Evolutionary conservation across 2,329 filamentous ascomycete species (phyloP).

Genomic region (Alternaria ventricosa): DNA sequence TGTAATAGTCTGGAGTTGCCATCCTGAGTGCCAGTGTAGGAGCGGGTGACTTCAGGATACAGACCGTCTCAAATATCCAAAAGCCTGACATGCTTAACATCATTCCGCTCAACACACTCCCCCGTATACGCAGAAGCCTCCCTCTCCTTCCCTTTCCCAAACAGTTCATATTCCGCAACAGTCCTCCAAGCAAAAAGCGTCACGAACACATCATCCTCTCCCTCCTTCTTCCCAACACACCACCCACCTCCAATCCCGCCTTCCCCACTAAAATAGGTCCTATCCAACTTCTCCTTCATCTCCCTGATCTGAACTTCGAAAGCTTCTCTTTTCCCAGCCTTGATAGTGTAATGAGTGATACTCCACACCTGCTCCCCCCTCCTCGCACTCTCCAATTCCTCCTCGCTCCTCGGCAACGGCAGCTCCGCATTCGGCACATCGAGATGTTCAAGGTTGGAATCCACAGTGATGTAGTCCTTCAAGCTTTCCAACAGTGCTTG

Average conservation of each 20-base stretch:
- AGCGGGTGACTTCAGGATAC: not conserved
- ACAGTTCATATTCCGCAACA: slow-evolving; percentile 45
- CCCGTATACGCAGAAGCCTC: slow-evolving; percentile 26
- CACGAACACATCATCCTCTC: slow-evolving; percentile 51
- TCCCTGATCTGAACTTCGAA: slow-evolving; percentile 26
- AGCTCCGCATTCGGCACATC: slow-evolving; percentile 45
- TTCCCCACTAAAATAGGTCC: too few species aligned
- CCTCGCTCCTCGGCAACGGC: slow-evolving; percentile 27
- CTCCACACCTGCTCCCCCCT: slow-evolving; percentile 27
- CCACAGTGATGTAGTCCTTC: slow-evolving; percentile 48
- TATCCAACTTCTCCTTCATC: not conserved
- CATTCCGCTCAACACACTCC: slow-evolving; percentile 22
- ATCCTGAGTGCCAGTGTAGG: too few species aligned
- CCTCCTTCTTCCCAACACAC: slow-evolving; percentile 47
- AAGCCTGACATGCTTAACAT: slow-evolving; percentile 35
- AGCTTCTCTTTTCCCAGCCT: slow-evolving; percentile 19
- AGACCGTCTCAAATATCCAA: slow-evolving; percentile 16
- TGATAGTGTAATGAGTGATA: slow-evolving; percentile 47
- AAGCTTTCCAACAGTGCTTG: slow-evolving; percentile 48
- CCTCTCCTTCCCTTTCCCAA: slow-evolving; percentile 40
- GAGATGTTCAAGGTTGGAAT: slow-evolving; percentile 53
- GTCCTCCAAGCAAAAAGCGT: slow-evolving; percentile 50
- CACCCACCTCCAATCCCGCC: slow-evolving; percentile 47
- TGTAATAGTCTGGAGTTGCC: not conserved
- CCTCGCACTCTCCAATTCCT: not conserved